Conservation (phyloP, 352 stramenopile genomes). For the Phytophthora gonapodyides region DNA sequence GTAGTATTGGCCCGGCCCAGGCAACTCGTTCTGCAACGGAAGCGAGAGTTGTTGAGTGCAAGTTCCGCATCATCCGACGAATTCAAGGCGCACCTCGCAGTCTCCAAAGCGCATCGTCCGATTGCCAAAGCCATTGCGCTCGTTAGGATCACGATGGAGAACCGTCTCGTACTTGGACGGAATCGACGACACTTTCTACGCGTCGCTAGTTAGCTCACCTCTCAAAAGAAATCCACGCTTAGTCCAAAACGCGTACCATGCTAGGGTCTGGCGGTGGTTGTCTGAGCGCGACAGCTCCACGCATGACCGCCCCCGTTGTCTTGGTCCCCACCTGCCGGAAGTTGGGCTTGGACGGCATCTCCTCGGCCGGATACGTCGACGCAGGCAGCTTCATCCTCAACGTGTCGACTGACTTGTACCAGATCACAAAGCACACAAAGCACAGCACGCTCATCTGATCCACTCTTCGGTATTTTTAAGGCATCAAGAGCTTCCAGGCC, state of each 20-base stretch:
- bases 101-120: constrained; percentile 71
- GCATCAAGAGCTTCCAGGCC: neutral
- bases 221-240: neutral
- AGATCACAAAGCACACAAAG: neutral
- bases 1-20: constrained; percentile 74
- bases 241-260: constrained; percentile 14
- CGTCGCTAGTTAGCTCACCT: neutral
- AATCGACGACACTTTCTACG: constrained; percentile 69
- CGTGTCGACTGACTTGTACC: neutral
- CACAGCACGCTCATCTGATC: neutral
- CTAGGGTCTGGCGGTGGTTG: constrained; percentile 25
- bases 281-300: constrained; percentile 25
- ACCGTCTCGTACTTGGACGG: constrained; percentile 83
- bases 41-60: neutral
- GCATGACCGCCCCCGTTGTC: constrained; percentile 35
- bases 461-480: constrained; percentile 20
- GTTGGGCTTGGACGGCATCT: constrained; percentile 43
- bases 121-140: constrained; percentile 71
- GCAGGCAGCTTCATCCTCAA: constrained; percentile 23
- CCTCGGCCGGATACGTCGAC: constrained; percentile 21
- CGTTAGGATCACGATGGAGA: constrained; percentile 57
- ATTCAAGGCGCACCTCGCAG: constrained; percentile 38
- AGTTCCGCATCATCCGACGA: neutral
- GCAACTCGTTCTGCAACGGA: constrained; percentile 61
- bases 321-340: constrained; percentile 72